Conservation (phyloP, 495 filamentous ascomycete species). For the Penicillium longicatenatum region DNA sequence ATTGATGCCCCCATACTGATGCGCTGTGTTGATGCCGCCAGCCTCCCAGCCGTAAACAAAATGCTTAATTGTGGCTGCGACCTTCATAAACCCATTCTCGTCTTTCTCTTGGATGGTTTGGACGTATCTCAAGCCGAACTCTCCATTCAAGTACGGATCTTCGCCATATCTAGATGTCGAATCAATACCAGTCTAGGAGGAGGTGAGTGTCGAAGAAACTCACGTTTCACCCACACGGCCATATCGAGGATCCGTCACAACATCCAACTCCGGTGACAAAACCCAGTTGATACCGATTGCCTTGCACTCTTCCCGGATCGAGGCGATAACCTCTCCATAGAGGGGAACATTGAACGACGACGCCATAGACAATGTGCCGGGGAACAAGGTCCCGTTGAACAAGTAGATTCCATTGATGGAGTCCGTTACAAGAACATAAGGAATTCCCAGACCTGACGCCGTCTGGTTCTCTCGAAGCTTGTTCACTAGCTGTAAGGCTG, state of each 20-base stretch:
- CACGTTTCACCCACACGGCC: slow-evolving; percentile 6
- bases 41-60: slow-evolving; percentile 6
- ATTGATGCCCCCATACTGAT: slow-evolving; percentile 5
- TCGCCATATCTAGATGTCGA: slow-evolving; percentile 1
- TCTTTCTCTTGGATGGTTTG: slow-evolving; percentile 5
- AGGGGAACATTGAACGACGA: slow-evolving; percentile 3
- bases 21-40: not conserved
- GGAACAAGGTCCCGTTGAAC: slow-evolving; percentile 5
- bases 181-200: not conserved
- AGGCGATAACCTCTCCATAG: slow-evolving; percentile 1
- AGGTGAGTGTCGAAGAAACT: not conserved
- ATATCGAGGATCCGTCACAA: slow-evolving; percentile 4
- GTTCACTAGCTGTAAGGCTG: not conserved
- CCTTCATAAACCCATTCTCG: slow-evolving; percentile 1
- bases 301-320: slow-evolving; percentile 5
- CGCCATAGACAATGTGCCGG: not conserved
- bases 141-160: slow-evolving; percentile 4
- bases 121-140: slow-evolving; percentile 4
- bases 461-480: slow-evolving; percentile 5
- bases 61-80: slow-evolving; percentile 4
- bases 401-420: slow-evolving; percentile 1
- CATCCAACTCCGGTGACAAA: slow-evolving; percentile 4
- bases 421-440: slow-evolving; percentile 1
- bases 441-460: not conserved
- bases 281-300: slow-evolving; percentile 6